These are phyloP conservation scores for Akanthomyces muscarius DNA, from an alignment of 2,329 filamentous ascomycete genomes.

Conservation along the genomic window DNA sequence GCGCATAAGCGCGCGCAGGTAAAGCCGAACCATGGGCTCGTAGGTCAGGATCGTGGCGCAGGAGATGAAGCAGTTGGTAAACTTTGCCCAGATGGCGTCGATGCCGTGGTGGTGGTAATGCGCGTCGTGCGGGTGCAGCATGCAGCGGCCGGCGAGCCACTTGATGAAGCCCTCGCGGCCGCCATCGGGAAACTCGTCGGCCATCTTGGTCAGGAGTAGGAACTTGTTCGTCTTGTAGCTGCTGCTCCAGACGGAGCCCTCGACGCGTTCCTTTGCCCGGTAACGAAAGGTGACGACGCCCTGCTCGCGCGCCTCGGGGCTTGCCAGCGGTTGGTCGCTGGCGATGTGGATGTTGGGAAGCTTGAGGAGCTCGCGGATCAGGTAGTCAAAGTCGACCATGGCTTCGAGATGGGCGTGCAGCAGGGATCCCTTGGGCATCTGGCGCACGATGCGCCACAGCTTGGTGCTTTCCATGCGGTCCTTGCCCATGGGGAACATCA, in stretches of 20 bases:
- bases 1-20: slow-evolving; percentile 66
- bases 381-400: slow-evolving; percentile 82
- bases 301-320: slow-evolving; percentile 48
- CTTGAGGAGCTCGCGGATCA: slow-evolving; percentile 67
- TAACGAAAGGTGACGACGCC: slow-evolving; percentile 61
- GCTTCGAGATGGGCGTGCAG: slow-evolving; percentile 87
- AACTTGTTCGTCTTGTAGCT: slow-evolving; percentile 57
- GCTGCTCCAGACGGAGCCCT: slow-evolving; percentile 60
- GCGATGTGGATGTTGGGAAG: slow-evolving; percentile 73
- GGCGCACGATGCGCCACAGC: slow-evolving; percentile 78
- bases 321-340: slow-evolving; percentile 52
- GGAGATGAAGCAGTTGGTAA: slow-evolving; percentile 68
- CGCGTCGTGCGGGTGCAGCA: slow-evolving; percentile 67
- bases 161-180: slow-evolving; percentile 67
- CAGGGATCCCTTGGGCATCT: slow-evolving; percentile 84
- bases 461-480: slow-evolving; percentile 79
- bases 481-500: slow-evolving; percentile 89
- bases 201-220: slow-evolving; percentile 58
- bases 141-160: slow-evolving; percentile 72
- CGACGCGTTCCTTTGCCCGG: slow-evolving; percentile 41
- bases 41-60: slow-evolving; percentile 76
- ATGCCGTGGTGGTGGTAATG: slow-evolving; percentile 78
- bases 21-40: slow-evolving; percentile 81
- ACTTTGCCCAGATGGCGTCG: slow-evolving; percentile 81
- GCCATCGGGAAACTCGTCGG: slow-evolving; percentile 69